Evolutionary conservation across 2,329 filamentous ascomycete species (phyloP).

Genomic region (Hypomyces perniciosus): DNA sequence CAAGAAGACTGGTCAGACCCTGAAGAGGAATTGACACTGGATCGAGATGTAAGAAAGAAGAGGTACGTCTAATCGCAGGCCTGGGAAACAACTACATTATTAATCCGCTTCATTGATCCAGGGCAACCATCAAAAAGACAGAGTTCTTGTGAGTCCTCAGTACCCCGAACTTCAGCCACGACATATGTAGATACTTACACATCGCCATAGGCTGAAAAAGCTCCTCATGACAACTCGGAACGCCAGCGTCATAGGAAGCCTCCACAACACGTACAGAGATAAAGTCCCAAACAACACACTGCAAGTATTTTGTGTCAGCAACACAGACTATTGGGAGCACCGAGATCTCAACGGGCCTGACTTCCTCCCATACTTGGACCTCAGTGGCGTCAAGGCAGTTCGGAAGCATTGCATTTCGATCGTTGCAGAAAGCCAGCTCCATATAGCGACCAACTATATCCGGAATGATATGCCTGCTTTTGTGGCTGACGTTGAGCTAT

Average conservation of each 20-base stretch:
- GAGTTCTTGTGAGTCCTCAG: slow-evolving; percentile 21
- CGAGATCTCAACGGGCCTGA: slow-evolving; percentile 20
- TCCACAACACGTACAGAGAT: slow-evolving; percentile 25
- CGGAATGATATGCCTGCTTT: slow-evolving; percentile 35
- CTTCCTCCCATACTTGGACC: slow-evolving; percentile 27
- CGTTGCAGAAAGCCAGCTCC: slow-evolving; percentile 36
- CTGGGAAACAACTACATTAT: too few relatives aligned
- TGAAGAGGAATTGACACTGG: slow-evolving; percentile 2
- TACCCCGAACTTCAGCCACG: too few relatives aligned
- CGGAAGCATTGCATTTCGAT: slow-evolving; percentile 40
- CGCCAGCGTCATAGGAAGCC: slow-evolving; percentile 21
- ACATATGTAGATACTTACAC: not conserved
- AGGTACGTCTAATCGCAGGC: not conserved
- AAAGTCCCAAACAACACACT: slow-evolving; percentile 20
- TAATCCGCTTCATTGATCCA: not conserved
- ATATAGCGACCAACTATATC: slow-evolving; percentile 32
- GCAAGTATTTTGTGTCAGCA: slow-evolving; percentile 40
- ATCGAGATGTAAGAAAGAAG: slow-evolving; percentile 9
- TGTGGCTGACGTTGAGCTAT: slow-evolving; percentile 35
- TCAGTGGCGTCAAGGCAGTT: slow-evolving; percentile 38
- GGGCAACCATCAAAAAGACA: not conserved
- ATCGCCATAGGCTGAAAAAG: slow-evolving; percentile 21
- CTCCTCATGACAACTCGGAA: slow-evolving; percentile 36
- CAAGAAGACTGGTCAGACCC: slow-evolving; percentile 8
- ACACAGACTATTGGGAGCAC: slow-evolving; percentile 35